Evolutionary conservation across 768 basidiomycete species (phyloP).

Genomic region (Leccinum obscurum): DNA sequence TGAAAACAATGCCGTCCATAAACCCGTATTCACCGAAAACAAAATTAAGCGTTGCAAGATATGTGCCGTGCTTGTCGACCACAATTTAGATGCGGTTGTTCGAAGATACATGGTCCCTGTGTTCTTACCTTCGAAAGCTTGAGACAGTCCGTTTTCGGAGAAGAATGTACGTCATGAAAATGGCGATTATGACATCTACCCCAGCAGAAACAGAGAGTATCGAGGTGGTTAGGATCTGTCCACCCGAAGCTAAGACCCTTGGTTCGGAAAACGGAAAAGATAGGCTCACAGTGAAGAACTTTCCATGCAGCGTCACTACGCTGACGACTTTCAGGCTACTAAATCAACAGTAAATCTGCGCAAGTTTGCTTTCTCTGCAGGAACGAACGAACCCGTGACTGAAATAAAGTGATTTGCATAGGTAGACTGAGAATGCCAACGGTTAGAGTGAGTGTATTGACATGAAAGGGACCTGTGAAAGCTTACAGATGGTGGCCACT

Average conservation of each 20-base stretch:
- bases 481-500: conserved; percentile 8
- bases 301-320: not conserved
- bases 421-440: conserved; percentile 4
- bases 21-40: conserved; percentile 29
- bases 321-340: not conserved
- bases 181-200: conserved; percentile 7
- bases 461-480: not conserved
- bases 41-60: conserved; percentile 12
- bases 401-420: not conserved
- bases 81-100: not conserved
- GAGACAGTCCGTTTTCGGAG: not conserved
- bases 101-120: not conserved
- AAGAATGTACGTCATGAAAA: conserved; percentile 8
- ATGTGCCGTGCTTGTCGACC: conserved; percentile 4
- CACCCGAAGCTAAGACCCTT: not conserved
- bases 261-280: not conserved
- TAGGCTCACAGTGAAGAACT: not conserved
- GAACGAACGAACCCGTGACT: conserved; percentile 6
- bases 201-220: conserved; percentile 2
- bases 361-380: not conserved
- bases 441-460: not conserved
- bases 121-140: not conserved
- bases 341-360: not conserved
- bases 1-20: conserved; percentile 49
- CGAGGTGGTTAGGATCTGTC: not conserved